Conservation (phyloP, 352 stramenopile genomes). For the Phytophthora chlamydospora region DNA sequence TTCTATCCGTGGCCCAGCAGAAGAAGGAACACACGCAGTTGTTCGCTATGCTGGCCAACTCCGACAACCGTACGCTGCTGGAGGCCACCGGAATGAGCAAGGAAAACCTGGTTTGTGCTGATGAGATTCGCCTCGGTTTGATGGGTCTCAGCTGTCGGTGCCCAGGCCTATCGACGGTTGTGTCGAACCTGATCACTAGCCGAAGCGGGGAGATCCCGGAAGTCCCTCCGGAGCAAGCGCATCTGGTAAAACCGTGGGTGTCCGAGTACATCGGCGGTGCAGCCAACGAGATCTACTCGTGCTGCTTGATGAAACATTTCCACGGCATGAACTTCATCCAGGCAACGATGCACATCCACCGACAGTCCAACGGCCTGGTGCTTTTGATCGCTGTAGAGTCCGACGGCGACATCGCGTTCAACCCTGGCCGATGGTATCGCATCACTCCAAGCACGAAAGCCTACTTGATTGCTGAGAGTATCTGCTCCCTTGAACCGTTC, state of each 20-base stretch:
- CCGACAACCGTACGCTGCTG: constrained; percentile 78
- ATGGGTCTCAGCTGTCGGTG: constrained; percentile 89
- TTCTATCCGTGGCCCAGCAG: constrained; percentile 77
- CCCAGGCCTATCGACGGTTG: constrained; percentile 77
- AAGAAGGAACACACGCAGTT: constrained; percentile 69
- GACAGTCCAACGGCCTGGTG: constrained; percentile 73
- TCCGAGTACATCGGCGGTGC: constrained; percentile 81
- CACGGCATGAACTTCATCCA: constrained; percentile 81
- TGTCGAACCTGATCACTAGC: constrained; percentile 88
- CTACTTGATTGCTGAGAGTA: constrained; percentile 82
- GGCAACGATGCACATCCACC: constrained; percentile 68
- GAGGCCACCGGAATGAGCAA: constrained; percentile 74
- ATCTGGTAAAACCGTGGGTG: constrained; percentile 54
- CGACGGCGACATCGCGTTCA: constrained; percentile 72
- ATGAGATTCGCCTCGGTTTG: constrained; percentile 80
- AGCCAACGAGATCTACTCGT: constrained; percentile 86
- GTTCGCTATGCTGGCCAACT: constrained; percentile 87
- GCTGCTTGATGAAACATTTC: constrained; percentile 56
- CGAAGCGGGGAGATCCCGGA: constrained; percentile 52
- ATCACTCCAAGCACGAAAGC: constrained; percentile 62
- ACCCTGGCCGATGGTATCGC: constrained; percentile 67
- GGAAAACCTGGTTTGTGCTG: constrained; percentile 80
- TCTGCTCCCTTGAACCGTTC: constrained; percentile 58
- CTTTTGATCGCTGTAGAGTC: constrained; percentile 78
- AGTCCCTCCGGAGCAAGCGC: constrained; percentile 17